These are phyloP conservation scores for Aquilaria agallochum DNA, from an alignment of 441 rosid genomes.

Conservation along the genomic window DNA sequence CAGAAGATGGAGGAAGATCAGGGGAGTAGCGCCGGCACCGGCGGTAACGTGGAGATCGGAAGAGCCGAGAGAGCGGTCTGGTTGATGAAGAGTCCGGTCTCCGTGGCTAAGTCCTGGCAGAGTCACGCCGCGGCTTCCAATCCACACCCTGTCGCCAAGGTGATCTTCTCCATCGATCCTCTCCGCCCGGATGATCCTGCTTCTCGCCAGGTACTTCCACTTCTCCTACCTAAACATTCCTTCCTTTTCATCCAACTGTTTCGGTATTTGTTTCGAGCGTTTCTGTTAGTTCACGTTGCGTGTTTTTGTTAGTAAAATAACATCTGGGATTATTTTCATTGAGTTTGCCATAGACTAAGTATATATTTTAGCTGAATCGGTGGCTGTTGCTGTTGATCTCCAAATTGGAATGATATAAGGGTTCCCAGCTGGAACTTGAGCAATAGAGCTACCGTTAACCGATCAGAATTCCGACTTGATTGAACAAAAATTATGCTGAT, in stretches of 20 bases:
- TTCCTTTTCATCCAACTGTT: neutral
- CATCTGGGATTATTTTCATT: neutral
- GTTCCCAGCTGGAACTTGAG: too few relatives aligned
- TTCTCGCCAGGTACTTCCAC: conserved; percentile 42
- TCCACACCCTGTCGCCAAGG: conserved; percentile 46
- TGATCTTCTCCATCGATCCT: conserved; percentile 53
- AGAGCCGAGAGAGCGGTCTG: conserved; percentile 59
- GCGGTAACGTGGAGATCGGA: conserved; percentile 40
- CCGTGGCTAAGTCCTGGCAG: conserved; percentile 67
- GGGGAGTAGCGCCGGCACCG: conserved; percentile 17
- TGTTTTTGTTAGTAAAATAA: too few relatives aligned
- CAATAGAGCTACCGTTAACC: too few relatives aligned
- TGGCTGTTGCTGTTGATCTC: too few relatives aligned
- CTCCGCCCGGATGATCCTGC: conserved; percentile 36
- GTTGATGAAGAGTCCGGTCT: conserved; percentile 82
- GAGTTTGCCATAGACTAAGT: too few relatives aligned
- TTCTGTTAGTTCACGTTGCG: neutral
- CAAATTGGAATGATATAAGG: too few relatives aligned
- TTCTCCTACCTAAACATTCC: neutral
- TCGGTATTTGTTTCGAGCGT: too few relatives aligned
- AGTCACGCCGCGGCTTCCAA: conserved; percentile 40
- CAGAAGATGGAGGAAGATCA: conserved; percentile 34
- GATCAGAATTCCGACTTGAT: too few relatives aligned
- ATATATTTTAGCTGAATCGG: too few relatives aligned
- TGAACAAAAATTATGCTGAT: too few relatives aligned